phyloP scores from a whole-genome alignment of 352 stramenopile species.

The Globisporangium acanthophoron region DNA sequence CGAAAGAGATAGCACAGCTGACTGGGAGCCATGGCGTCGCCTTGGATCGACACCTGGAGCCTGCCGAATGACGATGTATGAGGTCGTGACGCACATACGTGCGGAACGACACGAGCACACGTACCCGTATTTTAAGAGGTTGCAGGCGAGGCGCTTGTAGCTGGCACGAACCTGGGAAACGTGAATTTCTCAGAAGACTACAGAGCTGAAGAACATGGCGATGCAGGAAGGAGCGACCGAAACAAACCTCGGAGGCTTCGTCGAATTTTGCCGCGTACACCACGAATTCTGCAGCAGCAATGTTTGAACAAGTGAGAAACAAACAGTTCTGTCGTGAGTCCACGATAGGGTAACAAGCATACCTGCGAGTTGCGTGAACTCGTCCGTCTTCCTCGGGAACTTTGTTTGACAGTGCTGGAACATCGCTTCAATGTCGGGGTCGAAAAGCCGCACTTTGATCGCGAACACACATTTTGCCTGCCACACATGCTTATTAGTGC shows the following conservation, averaged over 20 bases:
- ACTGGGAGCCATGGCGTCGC: slow-evolving; percentile 18
- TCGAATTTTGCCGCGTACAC: slow-evolving; percentile 49
- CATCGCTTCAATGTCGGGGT: slow-evolving; percentile 45
- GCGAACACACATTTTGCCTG: slow-evolving; percentile 46
- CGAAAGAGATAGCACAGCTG: slow-evolving; percentile 60
- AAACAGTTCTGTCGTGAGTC: not conserved
- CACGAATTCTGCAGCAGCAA: slow-evolving; percentile 40
- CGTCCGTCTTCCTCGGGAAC: slow-evolving; percentile 18
- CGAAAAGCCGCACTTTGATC: slow-evolving; percentile 54
- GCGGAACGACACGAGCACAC: not conserved
- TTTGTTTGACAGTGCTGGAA: slow-evolving; percentile 46
- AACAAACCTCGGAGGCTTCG: slow-evolving; percentile 33
- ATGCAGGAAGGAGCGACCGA: no score
- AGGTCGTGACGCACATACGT: not conserved
- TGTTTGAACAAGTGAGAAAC: not conserved
- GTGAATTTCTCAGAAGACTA: not conserved
- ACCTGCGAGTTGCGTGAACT: slow-evolving; percentile 53
- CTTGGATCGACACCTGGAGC: slow-evolving; percentile 57
- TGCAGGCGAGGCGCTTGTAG: slow-evolving; percentile 47
- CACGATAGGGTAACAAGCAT: not conserved
- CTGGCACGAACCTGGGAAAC: slow-evolving; percentile 34
- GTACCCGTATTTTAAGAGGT: slow-evolving; percentile 63
- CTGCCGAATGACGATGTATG: slow-evolving; percentile 16
- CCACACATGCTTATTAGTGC: not conserved
- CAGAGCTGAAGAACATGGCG: not conserved